A percentile compares a stretch with the other conserved stretches of the same genome.
Evolutionary conservation across 805 yeast genomes (phyloP).

Genomic region (Lipomyces kockii): DNA sequence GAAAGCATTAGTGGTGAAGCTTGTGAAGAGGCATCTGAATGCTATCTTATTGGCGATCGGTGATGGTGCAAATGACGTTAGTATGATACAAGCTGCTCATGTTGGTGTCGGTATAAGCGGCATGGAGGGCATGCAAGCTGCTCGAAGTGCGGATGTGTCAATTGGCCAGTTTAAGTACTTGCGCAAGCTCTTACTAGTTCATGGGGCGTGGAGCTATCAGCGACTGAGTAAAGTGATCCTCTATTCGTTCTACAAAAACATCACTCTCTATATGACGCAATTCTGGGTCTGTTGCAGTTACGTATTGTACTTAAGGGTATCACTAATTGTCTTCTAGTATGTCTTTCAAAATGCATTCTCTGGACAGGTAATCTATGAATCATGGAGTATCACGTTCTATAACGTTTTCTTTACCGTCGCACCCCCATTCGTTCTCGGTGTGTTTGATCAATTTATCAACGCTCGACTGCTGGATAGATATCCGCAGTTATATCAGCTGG

Average conservation of each 20-base stretch:
- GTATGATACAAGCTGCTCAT: slow-evolving; percentile 99
- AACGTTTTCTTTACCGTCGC: slow-evolving; percentile 91
- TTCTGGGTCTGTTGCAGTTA: slow-evolving; percentile 63
- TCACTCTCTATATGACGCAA: slow-evolving; percentile 95
- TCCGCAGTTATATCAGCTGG: slow-evolving; percentile 89
- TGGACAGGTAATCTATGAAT: slow-evolving; percentile 94
- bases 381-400: slow-evolving; percentile 97
- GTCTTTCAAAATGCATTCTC: slow-evolving; percentile 90
- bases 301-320: neutral
- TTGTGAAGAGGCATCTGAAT: slow-evolving; percentile 82
- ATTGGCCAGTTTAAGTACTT: slow-evolving; percentile 93
- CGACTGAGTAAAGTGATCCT: slow-evolving; percentile 90
- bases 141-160: slow-evolving; percentile 95
- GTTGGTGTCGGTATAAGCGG: slow-evolving; percentile 99
- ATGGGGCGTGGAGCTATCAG: slow-evolving; percentile 98
- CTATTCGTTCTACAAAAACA: slow-evolving; percentile 94
- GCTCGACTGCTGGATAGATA: slow-evolving; percentile 88
- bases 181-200: slow-evolving; percentile 82
- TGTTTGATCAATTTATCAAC: slow-evolving; percentile 93
- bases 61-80: slow-evolving; percentile 98
- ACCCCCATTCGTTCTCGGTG: slow-evolving; percentile 96
- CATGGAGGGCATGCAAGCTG: slow-evolving; percentile 99
- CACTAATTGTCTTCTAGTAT: slow-evolving; percentile 45
- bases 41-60: slow-evolving; percentile 87
- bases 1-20: slow-evolving; percentile 91